Base-by-base conservation (phyloP, 2,329 filamentous ascomycete genomes). In the Sporothrix protearum region DNA sequence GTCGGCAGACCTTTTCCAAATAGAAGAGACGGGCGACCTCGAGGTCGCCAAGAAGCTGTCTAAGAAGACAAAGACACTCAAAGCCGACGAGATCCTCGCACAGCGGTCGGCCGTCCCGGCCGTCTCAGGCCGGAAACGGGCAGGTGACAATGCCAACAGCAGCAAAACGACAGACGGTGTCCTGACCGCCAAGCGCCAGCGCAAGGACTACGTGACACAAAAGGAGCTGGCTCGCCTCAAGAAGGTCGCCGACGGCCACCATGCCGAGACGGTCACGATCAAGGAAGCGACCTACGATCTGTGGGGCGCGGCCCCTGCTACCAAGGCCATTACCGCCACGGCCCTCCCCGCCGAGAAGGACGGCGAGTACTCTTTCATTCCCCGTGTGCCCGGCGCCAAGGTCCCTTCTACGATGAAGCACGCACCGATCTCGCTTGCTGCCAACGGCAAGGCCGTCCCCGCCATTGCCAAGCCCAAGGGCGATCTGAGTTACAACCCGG, bases 401-500 rank as follows among this genome's bases (percentile, higher is more conserved):
- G 89, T 89, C 9, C 96, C 96, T 3, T 84, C 85, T 69, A 94
- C 95, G 0, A 80, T 97, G 75, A 91, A 91, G 76, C 86, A 91
- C 72, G 87, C 91, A 51, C 92, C 96, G 3, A 85, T 97, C 69
- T 93, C 94, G 3, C 86, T 98, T 39, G 87, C 92, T n/a, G 92
- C 91, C 57, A 93, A 86, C 77, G 94, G 94, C 49, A 97, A 95
- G 80, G 81, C 86, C 0, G 84, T 97, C 9, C 92, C 93, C 0
- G 90, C 94, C 2, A 91, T 99, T 0, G 85, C 87, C 73, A 92
- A 89, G 77, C 96, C 96, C 1, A 86, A 89, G 7, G 93, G 91
- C 19, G 94, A 93, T 72, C 93, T 91, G 80, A 97, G 93, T 76
- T 99, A 99, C 83, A 99, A 99, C 79, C 96, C 96, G 0, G 84